Evolutionary conservation across 2,329 filamentous ascomycete genomes (phyloP).

Genomic region (Geosmithia putterillii): DNA sequence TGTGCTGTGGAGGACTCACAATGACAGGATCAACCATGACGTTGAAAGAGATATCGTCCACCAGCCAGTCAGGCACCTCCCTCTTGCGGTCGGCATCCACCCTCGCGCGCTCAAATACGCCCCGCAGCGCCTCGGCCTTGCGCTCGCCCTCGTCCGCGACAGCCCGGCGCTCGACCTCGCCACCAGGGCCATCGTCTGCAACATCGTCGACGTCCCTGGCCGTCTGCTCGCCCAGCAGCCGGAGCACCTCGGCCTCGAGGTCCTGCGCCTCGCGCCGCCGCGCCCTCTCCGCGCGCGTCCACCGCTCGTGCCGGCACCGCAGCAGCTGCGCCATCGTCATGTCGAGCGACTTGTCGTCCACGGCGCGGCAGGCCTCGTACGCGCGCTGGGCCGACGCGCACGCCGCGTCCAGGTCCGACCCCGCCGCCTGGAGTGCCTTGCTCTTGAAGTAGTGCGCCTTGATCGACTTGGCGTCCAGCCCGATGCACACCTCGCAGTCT

Average conservation of each 20-base stretch:
- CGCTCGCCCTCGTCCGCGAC: constrained; percentile 26
- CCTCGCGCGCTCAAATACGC: constrained; percentile 40
- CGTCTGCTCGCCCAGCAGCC: constrained; percentile 24
- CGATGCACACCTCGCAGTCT: constrained; percentile 66
- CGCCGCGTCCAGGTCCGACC: constrained; percentile 50
- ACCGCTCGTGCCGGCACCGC: constrained; percentile 72
- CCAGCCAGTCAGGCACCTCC: constrained; percentile 61
- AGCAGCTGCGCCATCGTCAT: constrained; percentile 65
- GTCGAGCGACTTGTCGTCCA: constrained; percentile 53
- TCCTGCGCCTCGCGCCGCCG: constrained; percentile 42
- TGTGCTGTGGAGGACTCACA: constrained; percentile 19
- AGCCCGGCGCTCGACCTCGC: not conserved
- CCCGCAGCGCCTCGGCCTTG: constrained; percentile 31
- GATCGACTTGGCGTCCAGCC: constrained; percentile 51
- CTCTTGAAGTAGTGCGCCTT: constrained; percentile 79
- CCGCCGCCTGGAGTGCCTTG: constrained; percentile 66
- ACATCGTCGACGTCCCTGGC: constrained; percentile 8
- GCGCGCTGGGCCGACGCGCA: constrained; percentile 58
- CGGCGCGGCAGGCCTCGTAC: constrained; percentile 55
- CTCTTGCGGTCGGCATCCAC: constrained; percentile 29
- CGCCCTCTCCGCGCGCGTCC: constrained; percentile 61
- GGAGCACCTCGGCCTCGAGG: constrained; percentile 48
- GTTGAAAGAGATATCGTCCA: constrained; percentile 65
- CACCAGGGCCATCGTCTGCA: not conserved
- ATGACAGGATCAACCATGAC: constrained; percentile 62